Percentiles rank a stretch among this genome's conserved stretches.
Conservation (phyloP, 208 protist genomes). For the Crithidia fasciculata region DNA sequence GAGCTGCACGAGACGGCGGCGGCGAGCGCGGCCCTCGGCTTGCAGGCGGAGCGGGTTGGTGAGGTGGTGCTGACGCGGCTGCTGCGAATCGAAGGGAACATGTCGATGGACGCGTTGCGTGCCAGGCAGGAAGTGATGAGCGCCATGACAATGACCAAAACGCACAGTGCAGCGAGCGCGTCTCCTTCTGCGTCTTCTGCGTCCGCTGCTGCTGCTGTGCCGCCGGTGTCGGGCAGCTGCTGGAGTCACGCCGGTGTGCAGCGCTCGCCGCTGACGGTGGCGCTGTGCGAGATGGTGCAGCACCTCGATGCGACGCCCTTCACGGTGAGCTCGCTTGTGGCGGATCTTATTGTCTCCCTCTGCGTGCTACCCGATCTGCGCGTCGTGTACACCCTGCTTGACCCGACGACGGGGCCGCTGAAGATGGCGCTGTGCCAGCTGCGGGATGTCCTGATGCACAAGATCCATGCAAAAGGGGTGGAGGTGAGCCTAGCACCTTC, state of each 20-base stretch:
- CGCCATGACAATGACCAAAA: conserved; percentile 5
- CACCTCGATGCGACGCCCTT: conserved; percentile 45
- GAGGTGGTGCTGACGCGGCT: conserved; percentile 59
- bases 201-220: neutral
- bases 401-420: conserved; percentile 54
- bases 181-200: neutral
- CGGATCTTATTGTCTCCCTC: conserved; percentile 50
- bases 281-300: conserved; percentile 54
- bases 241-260: conserved; percentile 64
- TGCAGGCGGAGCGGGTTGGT: conserved; percentile 40
- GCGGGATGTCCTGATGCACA: conserved; percentile 26
- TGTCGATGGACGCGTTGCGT: conserved; percentile 35
- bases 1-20: conserved; percentile 31
- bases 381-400: conserved; percentile 75
- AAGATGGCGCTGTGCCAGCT: conserved; percentile 43
- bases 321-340: conserved; percentile 49
- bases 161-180: neutral
- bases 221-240: conserved; percentile 22
- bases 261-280: conserved; percentile 34
- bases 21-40: conserved; percentile 1
- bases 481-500: conserved; percentile 19
- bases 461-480: conserved; percentile 26
- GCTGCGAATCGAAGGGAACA: conserved; percentile 62
- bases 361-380: conserved; percentile 69
- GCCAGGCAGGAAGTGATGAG: conserved; percentile 29